Percentiles rank a stretch among this genome's conserved stretches.
Evolutionary conservation across 1,284 basidiomycete species (phyloP).

Genomic region (Ceratobasidium theobromae): DNA sequence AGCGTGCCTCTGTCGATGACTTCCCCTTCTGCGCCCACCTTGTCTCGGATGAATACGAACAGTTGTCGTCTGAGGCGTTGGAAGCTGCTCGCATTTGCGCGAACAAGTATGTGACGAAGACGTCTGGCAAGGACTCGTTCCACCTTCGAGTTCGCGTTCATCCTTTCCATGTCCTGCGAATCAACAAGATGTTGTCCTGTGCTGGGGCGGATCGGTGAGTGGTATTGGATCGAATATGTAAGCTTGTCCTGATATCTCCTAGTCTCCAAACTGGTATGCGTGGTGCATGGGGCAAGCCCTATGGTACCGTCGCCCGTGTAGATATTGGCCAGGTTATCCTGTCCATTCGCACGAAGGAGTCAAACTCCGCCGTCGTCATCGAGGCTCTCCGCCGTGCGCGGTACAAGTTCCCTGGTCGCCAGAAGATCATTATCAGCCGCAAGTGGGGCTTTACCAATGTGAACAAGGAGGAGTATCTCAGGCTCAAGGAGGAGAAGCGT

Average conservation of each 20-base stretch:
- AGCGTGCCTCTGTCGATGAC: constrained; percentile 94
- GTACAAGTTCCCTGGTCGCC: constrained; percentile 99
- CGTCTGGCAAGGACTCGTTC: constrained; percentile 98
- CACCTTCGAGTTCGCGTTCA: constrained; percentile 96
- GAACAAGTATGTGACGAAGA: constrained; percentile 99
- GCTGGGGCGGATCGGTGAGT: constrained; percentile 93
- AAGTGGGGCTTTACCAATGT: constrained; percentile 99
- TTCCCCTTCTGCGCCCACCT: constrained; percentile 97
- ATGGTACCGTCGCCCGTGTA: constrained; percentile 92
- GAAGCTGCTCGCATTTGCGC: constrained; percentile 99
- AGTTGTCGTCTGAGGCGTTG: constrained; percentile 93
- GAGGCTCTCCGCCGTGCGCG: constrained; percentile 96
- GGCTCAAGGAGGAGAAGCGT: constrained; percentile 85
- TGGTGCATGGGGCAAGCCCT: constrained; percentile 99
- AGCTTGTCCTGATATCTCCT: constrained; percentile 16
- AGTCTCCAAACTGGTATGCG: constrained; percentile 99
- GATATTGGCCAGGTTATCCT: constrained; percentile 98
- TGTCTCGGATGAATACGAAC: constrained; percentile 98
- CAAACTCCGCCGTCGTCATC: constrained; percentile 84
- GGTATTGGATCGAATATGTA: neutral
- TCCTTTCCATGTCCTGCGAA: constrained; percentile 98
- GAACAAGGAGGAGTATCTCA: constrained; percentile 84
- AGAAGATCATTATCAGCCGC: constrained; percentile 98
- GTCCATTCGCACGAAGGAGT: constrained; percentile 92
- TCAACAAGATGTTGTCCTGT: constrained; percentile 99